Evolutionary conservation across 108 stramenopile species (phyloP), one percentile per base, ranked within the genome.

Genomic region (Chaetoceros muelleri): DNA sequence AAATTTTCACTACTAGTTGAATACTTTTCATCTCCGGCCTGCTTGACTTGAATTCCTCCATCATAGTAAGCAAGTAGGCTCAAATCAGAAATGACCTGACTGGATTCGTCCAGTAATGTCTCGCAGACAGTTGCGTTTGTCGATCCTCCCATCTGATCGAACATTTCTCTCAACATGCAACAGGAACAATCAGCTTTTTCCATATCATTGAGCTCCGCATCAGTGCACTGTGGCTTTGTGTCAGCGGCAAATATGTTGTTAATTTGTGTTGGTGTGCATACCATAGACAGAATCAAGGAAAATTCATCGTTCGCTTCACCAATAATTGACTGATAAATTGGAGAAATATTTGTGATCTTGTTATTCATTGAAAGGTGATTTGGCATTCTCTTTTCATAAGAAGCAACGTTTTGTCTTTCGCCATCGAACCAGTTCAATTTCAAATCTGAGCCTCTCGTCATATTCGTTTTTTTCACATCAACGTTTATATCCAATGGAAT

Each of bases 1-100:
- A 73, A 73, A 27, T 46, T 46, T 22, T 62, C 50, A 17, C 73
- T 69, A 40, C 69, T 67, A 24, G 69, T 65, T 29, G 70, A 68
- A 26, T 71, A 74, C 61, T 74, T 71, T 52, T 48, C 69, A 46
- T 74, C 73, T 24, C 73, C 73, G 20, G 57, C 65, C n/a, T 69
- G 46, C 69, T 74, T 74, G 65, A 74, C 61, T 3, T 56, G 53
- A 30, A 71, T 66, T 19, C 73, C 73, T 25, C 73, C 73, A 55
- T 74, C 73, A 26, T 74, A 52, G 17, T 58, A 62, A 45, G 73
- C 73, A 60, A 74, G 59, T 5, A 66, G 73, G 58, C 73, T 74
- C 56, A 74, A 53, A 17, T 18, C 56, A 2, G 70, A 71, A 26
- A 74, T 48, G 40, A 71, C 31, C 5, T 31, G 29, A 31, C 66